A percentile compares a stretch with the other conserved stretches of the same genome.
phyloP scores from a whole-genome alignment of 2,329 filamentous ascomycete genomes.

The Venturia carpophila region DNA sequence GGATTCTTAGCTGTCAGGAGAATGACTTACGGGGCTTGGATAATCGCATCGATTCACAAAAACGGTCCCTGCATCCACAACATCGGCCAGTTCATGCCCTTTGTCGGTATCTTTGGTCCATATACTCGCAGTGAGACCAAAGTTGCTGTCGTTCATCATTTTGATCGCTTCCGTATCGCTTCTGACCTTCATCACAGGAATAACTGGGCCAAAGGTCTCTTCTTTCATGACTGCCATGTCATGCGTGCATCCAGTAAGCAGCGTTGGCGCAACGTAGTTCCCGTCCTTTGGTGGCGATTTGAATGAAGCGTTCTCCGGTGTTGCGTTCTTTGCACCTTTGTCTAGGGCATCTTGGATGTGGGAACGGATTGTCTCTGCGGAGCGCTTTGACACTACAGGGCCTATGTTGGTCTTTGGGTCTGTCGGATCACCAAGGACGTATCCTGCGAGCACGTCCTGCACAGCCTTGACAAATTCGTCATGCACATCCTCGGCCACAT shows the following conservation, averaged over 20 bases:
- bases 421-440: constrained; percentile 82
- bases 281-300: constrained; percentile 63
- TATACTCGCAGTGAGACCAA: constrained; percentile 90
- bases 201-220: constrained; percentile 90
- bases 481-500: constrained; percentile 78
- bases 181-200: constrained; percentile 81
- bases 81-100: constrained; percentile 68
- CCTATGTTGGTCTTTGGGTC: constrained; percentile 74
- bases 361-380: constrained; percentile 65
- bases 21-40: constrained; percentile 69
- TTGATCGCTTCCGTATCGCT: constrained; percentile 71
- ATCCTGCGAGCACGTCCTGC: constrained; percentile 67
- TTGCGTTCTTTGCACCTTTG: constrained; percentile 77
- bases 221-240: constrained; percentile 83
- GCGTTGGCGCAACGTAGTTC: constrained; percentile 81
- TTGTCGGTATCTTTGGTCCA: constrained; percentile 82
- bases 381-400: constrained; percentile 76
- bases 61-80: constrained; percentile 86
- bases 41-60: constrained; percentile 94
- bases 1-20: too few species aligned
- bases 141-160: constrained; percentile 91
- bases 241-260: constrained; percentile 73
- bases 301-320: constrained; percentile 75
- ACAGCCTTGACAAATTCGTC: constrained; percentile 72
- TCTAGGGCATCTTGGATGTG: constrained; percentile 76